phyloP scores from a whole-genome alignment of 2,329 filamentous ascomycete genomes.

The Chrysoporthe puriensis region DNA sequence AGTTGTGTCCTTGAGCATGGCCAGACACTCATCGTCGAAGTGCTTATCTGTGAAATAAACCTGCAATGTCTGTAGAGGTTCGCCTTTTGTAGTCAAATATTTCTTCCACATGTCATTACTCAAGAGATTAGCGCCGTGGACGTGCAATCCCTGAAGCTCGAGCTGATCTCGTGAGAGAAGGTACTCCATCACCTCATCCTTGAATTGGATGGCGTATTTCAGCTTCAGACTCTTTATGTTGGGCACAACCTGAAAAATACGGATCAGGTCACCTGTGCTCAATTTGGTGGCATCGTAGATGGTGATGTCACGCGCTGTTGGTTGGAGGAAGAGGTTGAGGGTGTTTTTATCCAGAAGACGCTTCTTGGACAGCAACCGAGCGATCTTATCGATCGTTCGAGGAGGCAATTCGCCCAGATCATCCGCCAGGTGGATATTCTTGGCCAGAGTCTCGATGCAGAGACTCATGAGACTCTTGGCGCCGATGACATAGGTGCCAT shows the following conservation, averaged over 20 bases:
- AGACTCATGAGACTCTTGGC: slow-evolving; percentile 69
- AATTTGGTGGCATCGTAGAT: slow-evolving; percentile 68
- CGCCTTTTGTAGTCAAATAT: slow-evolving; percentile 69
- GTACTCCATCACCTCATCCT: slow-evolving; percentile 81
- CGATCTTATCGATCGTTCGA: slow-evolving; percentile 60
- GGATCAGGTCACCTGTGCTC: slow-evolving; percentile 73
- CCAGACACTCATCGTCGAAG: slow-evolving; percentile 72
- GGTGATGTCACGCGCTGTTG: slow-evolving; percentile 52
- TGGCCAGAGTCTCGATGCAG: slow-evolving; percentile 65
- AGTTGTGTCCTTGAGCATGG: slow-evolving; percentile 65
- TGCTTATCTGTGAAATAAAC: slow-evolving; percentile 84
- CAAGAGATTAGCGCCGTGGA: slow-evolving; percentile 85
- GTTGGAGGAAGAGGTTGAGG: slow-evolving; percentile 60
- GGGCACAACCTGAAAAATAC: slow-evolving; percentile 77
- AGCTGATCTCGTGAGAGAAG: slow-evolving; percentile 73
- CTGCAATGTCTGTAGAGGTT: slow-evolving; percentile 68
- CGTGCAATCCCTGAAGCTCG: slow-evolving; percentile 71
- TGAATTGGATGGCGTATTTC: slow-evolving; percentile 88
- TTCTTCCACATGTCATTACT: slow-evolving; percentile 75
- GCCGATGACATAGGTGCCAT: slow-evolving; percentile 69
- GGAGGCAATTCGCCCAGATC: slow-evolving; percentile 64
- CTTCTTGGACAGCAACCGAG: slow-evolving; percentile 62
- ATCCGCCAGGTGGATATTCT: slow-evolving; percentile 65
- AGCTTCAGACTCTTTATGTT: slow-evolving; percentile 72
- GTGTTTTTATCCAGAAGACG: slow-evolving; percentile 59